Percentiles rank a stretch among this genome's conserved stretches.
Evolutionary conservation across 2,329 filamentous ascomycete genomes (phyloP).

Genomic region (Ophiostoma fasciatum): DNA sequence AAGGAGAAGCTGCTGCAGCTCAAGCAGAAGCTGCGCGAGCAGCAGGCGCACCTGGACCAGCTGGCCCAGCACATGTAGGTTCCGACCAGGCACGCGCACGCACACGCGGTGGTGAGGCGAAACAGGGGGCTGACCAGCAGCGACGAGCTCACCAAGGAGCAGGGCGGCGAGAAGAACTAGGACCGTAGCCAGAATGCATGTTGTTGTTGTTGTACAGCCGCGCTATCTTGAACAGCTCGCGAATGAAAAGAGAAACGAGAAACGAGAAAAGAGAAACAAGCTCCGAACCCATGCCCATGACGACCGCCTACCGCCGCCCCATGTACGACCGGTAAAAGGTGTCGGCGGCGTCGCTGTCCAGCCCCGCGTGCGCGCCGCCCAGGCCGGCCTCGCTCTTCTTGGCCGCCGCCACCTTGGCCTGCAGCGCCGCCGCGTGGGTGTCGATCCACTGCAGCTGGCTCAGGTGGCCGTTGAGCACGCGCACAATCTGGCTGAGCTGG

Average conservation of each 20-base stretch:
- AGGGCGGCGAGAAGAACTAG: conserved; percentile 55
- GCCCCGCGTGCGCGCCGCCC: conserved; percentile 39
- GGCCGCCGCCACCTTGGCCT: conserved; percentile 67
- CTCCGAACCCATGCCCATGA: not conserved
- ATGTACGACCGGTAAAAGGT: conserved; percentile 86
- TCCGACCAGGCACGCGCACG: no score
- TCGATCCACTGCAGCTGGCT: conserved; percentile 90
- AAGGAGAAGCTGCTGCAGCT: conserved; percentile 74
- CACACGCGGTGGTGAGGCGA: no score
- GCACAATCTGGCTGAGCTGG: conserved; percentile 85
- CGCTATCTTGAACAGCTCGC: conserved; percentile 12
- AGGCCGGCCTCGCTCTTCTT: conserved; percentile 62
- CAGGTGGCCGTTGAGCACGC: conserved; percentile 86
- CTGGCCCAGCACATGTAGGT: conserved; percentile 77
- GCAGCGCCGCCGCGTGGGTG: conserved; percentile 62
- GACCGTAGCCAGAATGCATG: no score
- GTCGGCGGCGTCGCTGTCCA: conserved; percentile 60
- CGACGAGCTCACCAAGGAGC: conserved; percentile 60
- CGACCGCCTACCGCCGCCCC: conserved; percentile 43
- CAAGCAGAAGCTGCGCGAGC: conserved; percentile 57
- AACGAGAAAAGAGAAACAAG: not conserved
- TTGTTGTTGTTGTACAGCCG: no score
- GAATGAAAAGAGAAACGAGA: not conserved
- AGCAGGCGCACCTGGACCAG: conserved; percentile 71
- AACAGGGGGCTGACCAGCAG: conserved; percentile 25